Evolutionary conservation across 257 asterid species (phyloP), one percentile per base, ranked within the genome.

Genomic region (Solanum pimpinellifolium): DNA sequence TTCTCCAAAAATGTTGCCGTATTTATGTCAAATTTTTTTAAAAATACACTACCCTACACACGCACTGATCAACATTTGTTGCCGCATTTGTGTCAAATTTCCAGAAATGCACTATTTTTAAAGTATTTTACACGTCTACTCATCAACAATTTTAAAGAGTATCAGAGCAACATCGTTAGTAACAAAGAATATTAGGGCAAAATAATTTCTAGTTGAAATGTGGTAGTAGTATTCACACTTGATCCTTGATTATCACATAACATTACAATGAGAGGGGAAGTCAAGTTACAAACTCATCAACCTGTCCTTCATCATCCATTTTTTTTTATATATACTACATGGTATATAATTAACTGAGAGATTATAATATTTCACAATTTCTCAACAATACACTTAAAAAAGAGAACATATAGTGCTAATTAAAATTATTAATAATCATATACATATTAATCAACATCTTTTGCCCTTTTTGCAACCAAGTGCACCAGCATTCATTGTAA

Each of bases 391-490:
- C 66, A 78, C 56, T 77, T 47, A n/a, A 33, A 16, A 35, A 16
- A 46, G n/a, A 56, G 11, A 20, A 49, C 18, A 81, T 29, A 33
- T n/a, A 16, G 27, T 29, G 85, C 8, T 80, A 25, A 37, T 87
- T 68, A 59, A 11, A 42, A 74, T 42, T 56, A 6, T 27, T 25
- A 15, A 69, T 21, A 31, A 6, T 21, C 29, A 56, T 9, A 74
- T 37, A 72, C 21, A 37, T 21, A 39, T 39, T 12, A 39, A 87
- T 90, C 89, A 94, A 86, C 99, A 96, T 37, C 84, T 88, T 62
- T 83, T 86, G 73, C 97, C 98, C 87, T 91, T 95, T 91, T 80
- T 92, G 91, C 99, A 96, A 81, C 47, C 84, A 39, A 95, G 92
- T 27, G 97, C 86, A 10, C 98, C 99, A 6, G 99, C 93, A 23